Percentiles rank a stretch among this genome's conserved stretches.
These are phyloP conservation scores for Pseudonitzschia delicatissima DNA, from an alignment of 108 stramenopile species.

Conservation along the genomic window DNA sequence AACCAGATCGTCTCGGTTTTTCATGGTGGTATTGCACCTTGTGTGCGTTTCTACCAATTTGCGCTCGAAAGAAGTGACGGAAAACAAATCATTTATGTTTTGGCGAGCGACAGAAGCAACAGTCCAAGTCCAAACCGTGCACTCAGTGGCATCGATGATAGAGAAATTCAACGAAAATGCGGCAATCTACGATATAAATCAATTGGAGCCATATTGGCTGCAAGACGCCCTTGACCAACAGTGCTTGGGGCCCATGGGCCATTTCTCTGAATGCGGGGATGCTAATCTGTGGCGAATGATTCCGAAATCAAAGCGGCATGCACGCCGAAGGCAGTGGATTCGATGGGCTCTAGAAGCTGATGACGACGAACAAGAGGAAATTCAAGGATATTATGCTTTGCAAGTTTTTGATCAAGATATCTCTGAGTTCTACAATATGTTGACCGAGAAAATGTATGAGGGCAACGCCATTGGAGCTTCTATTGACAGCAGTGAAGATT, in stretches of 20 bases:
- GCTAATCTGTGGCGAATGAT: constrained; percentile 65
- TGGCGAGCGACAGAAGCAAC: constrained; percentile 18
- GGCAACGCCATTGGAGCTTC: neutral
- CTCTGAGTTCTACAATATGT: neutral
- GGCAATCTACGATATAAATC: neutral
- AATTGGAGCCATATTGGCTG: constrained; percentile 61
- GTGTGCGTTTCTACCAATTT: constrained; percentile 48
- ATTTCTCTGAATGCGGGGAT: constrained; percentile 77
- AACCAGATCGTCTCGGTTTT: constrained; percentile 58
- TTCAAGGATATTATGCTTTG: constrained; percentile 26
- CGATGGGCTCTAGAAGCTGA: constrained; percentile 29
- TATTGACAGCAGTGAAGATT: neutral
- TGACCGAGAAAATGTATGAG: neutral
- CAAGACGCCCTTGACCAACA: constrained; percentile 55
- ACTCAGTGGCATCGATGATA: constrained; percentile 49
- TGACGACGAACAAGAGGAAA: constrained; percentile 8
- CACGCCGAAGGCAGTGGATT: constrained; percentile 24
- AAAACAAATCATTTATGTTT: neutral
- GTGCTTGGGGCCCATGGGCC: constrained; percentile 65
- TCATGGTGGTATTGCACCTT: constrained; percentile 56
- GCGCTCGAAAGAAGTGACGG: neutral
- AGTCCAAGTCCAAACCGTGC: constrained; percentile 57
- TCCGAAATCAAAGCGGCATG: constrained; percentile 26
- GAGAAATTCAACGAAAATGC: neutral
- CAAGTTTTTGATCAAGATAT: constrained; percentile 24